Evolutionary conservation across 805 yeast genomes (phyloP).

Genomic region (Schizosaccharomyces octosporus): DNA sequence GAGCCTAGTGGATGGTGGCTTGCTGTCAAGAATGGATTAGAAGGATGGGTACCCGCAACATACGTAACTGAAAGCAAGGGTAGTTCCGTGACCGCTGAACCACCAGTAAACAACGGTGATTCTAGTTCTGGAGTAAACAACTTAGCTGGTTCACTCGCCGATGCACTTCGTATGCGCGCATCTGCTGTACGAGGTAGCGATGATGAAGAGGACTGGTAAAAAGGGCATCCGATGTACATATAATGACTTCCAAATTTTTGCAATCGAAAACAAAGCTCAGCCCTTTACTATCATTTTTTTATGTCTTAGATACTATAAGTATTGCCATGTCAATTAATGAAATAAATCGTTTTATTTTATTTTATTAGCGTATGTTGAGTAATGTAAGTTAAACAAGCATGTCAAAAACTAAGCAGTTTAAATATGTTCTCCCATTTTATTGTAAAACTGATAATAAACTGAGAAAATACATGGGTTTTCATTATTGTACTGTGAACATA

Average conservation of each 20-base stretch:
- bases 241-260: background rate
- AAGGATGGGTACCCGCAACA: slow-evolving; percentile 97
- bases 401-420: no score
- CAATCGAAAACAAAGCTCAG: no score
- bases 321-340: no score
- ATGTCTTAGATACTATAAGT: no score
- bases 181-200: slow-evolving; percentile 40
- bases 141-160: slow-evolving; percentile 68
- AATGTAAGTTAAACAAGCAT: no score
- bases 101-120: slow-evolving; percentile 1
- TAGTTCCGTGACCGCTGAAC: background rate
- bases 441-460: no score
- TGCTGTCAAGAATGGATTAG: slow-evolving; percentile 32
- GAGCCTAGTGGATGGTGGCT: slow-evolving; percentile 87
- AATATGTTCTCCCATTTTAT: no score
- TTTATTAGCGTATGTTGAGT: no score
- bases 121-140: background rate
- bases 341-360: no score
- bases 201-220: slow-evolving; percentile 11
- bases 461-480: no score
- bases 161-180: slow-evolving; percentile 45
- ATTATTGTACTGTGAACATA: no score
- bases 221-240: background rate
- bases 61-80: slow-evolving; percentile 18
- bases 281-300: no score